Evolutionary conservation across 208 protist genomes (phyloP).

Genomic region (Trichomonas tenax): DNA sequence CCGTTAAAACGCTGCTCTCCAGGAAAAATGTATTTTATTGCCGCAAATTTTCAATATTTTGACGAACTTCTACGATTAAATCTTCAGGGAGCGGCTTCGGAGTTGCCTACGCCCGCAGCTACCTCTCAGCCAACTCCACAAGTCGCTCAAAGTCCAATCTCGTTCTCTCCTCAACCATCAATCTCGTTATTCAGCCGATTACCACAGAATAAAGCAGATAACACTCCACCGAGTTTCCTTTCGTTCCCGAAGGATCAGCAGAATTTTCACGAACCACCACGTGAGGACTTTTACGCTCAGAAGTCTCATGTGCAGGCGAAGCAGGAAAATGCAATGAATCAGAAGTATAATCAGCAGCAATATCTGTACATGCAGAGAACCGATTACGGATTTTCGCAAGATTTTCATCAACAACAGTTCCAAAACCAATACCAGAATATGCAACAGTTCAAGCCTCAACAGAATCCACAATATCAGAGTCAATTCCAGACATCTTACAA

Average conservation of each 20-base stretch:
- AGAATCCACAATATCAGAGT: not conserved
- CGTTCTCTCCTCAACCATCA: not conserved
- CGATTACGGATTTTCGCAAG: not conserved
- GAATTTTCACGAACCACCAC: not conserved
- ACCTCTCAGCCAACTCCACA: not conserved
- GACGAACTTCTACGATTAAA: not conserved
- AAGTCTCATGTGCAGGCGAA: not conserved
- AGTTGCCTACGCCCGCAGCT: not conserved
- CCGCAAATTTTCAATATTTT: not conserved
- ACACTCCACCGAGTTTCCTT: not conserved
- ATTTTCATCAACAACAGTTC: not conserved
- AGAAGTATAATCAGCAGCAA: not conserved
- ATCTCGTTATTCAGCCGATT: not conserved
- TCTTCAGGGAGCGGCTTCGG: not conserved
- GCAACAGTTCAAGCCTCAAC: not conserved
- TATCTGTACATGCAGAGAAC: not conserved
- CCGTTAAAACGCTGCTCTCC: not conserved
- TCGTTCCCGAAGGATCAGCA: not conserved
- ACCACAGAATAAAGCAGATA: not conserved
- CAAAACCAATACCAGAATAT: not conserved
- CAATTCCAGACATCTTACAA: not conserved
- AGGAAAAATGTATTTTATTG: not conserved
- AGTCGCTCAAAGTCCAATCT: not conserved
- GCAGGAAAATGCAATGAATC: not conserved
- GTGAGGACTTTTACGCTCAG: not conserved